Percentiles rank a stretch among this genome's conserved stretches.
These are phyloP conservation scores for Naganishia friedmannii DNA, from an alignment of 768 basidiomycete species.

Conservation along the genomic window DNA sequence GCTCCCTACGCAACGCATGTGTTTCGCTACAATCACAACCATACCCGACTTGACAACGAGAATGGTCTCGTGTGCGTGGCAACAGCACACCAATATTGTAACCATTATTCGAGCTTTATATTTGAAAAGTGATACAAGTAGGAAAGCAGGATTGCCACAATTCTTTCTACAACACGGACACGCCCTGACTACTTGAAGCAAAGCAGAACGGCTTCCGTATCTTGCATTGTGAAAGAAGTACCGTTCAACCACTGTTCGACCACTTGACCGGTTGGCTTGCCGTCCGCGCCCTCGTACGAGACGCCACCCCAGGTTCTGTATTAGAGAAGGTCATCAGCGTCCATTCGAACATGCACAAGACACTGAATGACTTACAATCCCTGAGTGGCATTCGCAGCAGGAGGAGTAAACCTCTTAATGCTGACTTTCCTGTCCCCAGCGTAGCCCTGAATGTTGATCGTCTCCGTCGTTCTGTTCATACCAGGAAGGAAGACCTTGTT, in stretches of 20 bases:
- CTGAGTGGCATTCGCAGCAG: slow-evolving; percentile 11
- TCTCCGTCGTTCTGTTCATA: slow-evolving; percentile 7
- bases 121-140: background rate
- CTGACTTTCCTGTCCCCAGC: background rate
- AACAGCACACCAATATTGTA: too few relatives aligned
- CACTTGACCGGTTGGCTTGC: slow-evolving; percentile 28
- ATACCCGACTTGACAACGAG: too few relatives aligned
- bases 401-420: slow-evolving; percentile 22
- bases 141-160: background rate
- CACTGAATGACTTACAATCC: slow-evolving; percentile 5
- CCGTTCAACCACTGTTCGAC: slow-evolving; percentile 11
- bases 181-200: background rate
- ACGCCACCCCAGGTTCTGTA: slow-evolving; percentile 32
- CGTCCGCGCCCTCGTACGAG: slow-evolving; percentile 29
- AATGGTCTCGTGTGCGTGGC: too few relatives aligned
- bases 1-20: too few relatives aligned
- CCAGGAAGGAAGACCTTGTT: slow-evolving; percentile 21
- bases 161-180: background rate
- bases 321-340: background rate
- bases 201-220: slow-evolving; percentile 24
- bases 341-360: background rate
- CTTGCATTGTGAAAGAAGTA: background rate
- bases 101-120: background rate
- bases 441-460: slow-evolving; percentile 4
- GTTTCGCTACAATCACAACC: too few relatives aligned